phyloP scores from a whole-genome alignment of 1,139 yeast genomes.

The Pichia sp. region DNA sequence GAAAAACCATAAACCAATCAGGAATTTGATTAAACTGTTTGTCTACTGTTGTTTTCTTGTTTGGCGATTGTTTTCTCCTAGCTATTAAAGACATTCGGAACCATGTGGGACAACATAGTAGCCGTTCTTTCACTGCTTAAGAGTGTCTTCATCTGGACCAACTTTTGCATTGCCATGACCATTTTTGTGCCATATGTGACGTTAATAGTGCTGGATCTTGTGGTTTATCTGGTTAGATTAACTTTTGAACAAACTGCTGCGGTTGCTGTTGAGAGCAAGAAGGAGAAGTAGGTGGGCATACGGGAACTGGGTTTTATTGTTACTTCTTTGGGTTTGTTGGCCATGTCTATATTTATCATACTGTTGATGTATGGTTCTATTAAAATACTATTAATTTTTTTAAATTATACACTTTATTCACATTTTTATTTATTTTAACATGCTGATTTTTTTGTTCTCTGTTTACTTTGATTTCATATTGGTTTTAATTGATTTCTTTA shows the following conservation, averaged over 20 bases:
- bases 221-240: constrained; percentile 22
- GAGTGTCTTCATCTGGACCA: constrained; percentile 19
- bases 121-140: background rate
- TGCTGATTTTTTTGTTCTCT: background rate
- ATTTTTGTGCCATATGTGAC: constrained; percentile 21
- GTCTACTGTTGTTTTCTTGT: no score
- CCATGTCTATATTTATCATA: background rate
- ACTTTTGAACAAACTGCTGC: constrained; percentile 4
- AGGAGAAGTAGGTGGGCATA: background rate
- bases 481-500: background rate
- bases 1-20: background rate
- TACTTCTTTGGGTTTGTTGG: background rate
- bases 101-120: background rate
- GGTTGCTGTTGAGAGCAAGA: background rate
- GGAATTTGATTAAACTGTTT: no score
- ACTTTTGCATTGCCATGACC: constrained; percentile 13
- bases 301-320: no score
- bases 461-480: background rate
- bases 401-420: background rate
- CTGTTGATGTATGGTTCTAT: no score
- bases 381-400: background rate
- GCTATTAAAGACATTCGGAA: background rate
- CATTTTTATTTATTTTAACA: background rate
- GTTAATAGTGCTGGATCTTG: constrained; percentile 19
- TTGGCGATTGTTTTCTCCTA: background rate